Percentiles rank a stretch among this genome's conserved stretches.
phyloP scores from a whole-genome alignment of 202 grass and related monocot species.

The Setaria viridis region DNA sequence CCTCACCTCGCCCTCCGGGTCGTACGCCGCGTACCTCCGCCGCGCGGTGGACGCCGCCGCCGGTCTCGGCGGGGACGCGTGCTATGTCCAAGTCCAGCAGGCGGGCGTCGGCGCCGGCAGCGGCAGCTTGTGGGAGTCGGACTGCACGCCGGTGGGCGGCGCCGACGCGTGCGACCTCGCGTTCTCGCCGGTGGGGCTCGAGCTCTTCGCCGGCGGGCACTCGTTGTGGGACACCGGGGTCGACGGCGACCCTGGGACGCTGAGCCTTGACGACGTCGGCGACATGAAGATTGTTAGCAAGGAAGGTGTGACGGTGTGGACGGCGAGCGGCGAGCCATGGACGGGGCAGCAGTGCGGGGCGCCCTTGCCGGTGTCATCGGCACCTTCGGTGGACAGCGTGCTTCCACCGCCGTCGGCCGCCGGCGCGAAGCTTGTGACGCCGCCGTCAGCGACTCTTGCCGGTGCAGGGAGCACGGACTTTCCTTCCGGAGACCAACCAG shows the following conservation, averaged over 20 bases:
- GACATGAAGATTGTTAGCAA: conserved; percentile 53
- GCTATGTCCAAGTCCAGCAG: conserved; percentile 55
- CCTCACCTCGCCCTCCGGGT: conserved; percentile 48
- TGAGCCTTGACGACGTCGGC: conserved; percentile 54
- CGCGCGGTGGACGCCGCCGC: conserved; percentile 11
- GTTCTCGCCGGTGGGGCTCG: conserved; percentile 59
- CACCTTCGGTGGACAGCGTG: not conserved
- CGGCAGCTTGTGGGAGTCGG: conserved; percentile 52
- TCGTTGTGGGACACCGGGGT: conserved; percentile 58
- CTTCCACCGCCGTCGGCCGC: conserved; percentile 17
- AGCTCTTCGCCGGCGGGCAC: conserved; percentile 61
- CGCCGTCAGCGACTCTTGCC: conserved; percentile 29
- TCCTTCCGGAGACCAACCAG: conserved; percentile 32
- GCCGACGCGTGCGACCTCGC: conserved; percentile 54
- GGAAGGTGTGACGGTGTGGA: conserved; percentile 49
- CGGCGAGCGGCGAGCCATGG: conserved; percentile 50
- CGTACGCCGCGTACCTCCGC: conserved; percentile 55
- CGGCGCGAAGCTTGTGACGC: conserved; percentile 37
- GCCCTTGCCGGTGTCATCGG: conserved; percentile 21
- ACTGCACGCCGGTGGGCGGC: conserved; percentile 51
- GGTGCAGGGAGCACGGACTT: conserved; percentile 36
- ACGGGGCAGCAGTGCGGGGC: conserved; percentile 47
- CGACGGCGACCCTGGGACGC: conserved; percentile 37
- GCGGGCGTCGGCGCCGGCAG: not conserved
- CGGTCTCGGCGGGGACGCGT: conserved; percentile 30